A percentile compares a stretch with the other conserved stretches of the same genome.
Evolutionary conservation across 345 rosid species (phyloP).

Genomic region (Salix dunnii): DNA sequence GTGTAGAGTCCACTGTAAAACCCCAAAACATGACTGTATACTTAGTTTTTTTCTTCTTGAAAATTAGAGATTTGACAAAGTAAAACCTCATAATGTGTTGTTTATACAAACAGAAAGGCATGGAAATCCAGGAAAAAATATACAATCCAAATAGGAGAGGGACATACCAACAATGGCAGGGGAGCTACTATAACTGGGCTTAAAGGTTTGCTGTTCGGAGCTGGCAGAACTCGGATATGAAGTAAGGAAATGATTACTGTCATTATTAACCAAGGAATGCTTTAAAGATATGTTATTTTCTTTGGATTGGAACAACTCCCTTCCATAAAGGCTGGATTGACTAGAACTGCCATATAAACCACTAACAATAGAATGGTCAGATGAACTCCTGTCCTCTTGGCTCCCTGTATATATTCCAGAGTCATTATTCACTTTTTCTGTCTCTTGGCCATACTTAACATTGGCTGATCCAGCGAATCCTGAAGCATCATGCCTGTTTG

Average conservation of each 20-base stretch:
- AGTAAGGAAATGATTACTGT: constrained; percentile 15
- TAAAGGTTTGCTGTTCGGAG: constrained; percentile 25
- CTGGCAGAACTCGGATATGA: constrained; percentile 32
- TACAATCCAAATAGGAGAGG: constrained; percentile 34
- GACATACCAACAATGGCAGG: constrained; percentile 30
- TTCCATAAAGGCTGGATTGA: constrained; percentile 26
- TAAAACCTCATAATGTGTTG: constrained; percentile 4
- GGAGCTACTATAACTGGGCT: constrained; percentile 25
- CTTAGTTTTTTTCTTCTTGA: constrained; percentile 13
- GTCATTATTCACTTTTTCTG: constrained; percentile 33
- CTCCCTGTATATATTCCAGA: constrained; percentile 23
- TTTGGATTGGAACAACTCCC: constrained; percentile 28
- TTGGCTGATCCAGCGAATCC: constrained; percentile 30
- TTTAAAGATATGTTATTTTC: constrained; percentile 33
- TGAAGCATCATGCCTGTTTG: constrained; percentile 26
- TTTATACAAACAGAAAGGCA: constrained; percentile 1
- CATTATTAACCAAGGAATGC: constrained; percentile 22
- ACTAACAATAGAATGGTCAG: constrained; percentile 21
- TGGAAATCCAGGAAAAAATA: constrained; percentile 16
- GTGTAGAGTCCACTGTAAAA: constrained; percentile 40
- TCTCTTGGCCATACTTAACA: constrained; percentile 30
- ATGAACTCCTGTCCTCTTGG: constrained; percentile 20
- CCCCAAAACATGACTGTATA: constrained; percentile 9
- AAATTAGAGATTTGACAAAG: constrained; percentile 10
- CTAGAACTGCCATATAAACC: constrained; percentile 22